Evolutionary conservation across 306 rosid species (phyloP), one percentile per base, ranked within the genome.

Genomic region (Carpinus viminea): DNA sequence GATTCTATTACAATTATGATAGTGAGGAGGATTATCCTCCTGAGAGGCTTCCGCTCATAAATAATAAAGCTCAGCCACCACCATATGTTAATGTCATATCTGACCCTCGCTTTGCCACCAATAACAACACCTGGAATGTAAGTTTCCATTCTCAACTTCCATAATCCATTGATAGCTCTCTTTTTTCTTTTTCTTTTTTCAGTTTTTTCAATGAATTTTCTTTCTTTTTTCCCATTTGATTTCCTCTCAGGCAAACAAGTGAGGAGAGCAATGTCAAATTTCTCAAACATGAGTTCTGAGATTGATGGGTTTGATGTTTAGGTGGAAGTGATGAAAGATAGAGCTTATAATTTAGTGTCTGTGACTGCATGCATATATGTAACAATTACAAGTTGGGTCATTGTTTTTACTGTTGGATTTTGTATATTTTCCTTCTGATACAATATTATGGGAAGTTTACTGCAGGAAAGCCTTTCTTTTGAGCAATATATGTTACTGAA

Each of bases 11-110:
- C 64, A 84, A 18, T 46, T 76, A 77, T 69, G 89, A 79, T 9
- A 80, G 80, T n/a, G 85, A 80, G 3, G 82, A 74, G 43, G 83
- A 79, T 36, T 79, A 28, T 64, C 21, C 55, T 38, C 52, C 51
- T 1, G 78, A 70, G n/a, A 83, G 84, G 76, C 80, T 83, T 79
- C 86, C 89, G 10, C 83, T 86, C 45, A 45, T 83, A 13, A 77
- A 86, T 65, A 56, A 74, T 56, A 36, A 48, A 10, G 36, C 47
- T 60, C 84, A 76, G n/a, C 77, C 36, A 3, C 75, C 80, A 11
- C 82, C 77, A 13, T 85, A 52, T 53, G 43, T 74, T 24, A 73
- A 20, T 28, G 31, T 66, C n/a, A 66, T 41, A 18, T 66, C 59
- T 68, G 78, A 66, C 31, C 72, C 77, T 2, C 52, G 60, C 1